Evolutionary conservation across 176 grass and related monocot genomes (phyloP), one percentile per base, ranked within the genome.

Genomic region (Zizania latifolia): DNA sequence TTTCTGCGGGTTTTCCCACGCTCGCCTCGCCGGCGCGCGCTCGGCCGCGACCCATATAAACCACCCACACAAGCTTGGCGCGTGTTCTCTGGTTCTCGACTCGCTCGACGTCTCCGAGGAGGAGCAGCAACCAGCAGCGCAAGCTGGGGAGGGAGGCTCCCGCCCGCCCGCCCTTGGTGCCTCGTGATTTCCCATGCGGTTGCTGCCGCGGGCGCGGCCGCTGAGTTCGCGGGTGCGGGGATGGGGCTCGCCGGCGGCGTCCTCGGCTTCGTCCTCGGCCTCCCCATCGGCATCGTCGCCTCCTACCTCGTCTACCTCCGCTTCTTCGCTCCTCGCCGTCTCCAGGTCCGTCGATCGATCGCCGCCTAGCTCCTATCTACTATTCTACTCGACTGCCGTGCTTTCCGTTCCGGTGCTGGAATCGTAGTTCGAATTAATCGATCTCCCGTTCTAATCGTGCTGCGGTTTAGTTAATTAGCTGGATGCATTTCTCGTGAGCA

Each of bases 191-290:
- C 34, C 58, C 39, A 77, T 71, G 78, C 72, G 58, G 12, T 43
- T 30, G 65, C 57, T 10, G 69, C 1, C 68, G 30, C 1, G n/a
- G 44, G 51, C n/a, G 36, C 34, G 21, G 60, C 70, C 4, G 58
- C 61, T 34, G 40, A 62, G 51, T 48, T 68, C 65, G 72, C 58
- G 35, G 23, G 28, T 6, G 50, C 65, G n/a, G 60, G 28, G 71
- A 86, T 81, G 84, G 84, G 84, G 10, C 63, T 86, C 56, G 40
- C 73, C 17, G 80, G 85, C 60, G 74, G 74, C 51, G 1, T 83
- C 68, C 2, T 82, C 50, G 85, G 85, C 67, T 82, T 87, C 73
- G 34, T 10, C 38, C 17, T 87, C 85, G 85, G 85, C 74, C 66
- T 82, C 73, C 48, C 73, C 58, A 32, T 87, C 50, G 79, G 85